A percentile compares a stretch with the other conserved stretches of the same genome.
phyloP scores from a whole-genome alignment of 2,329 filamentous ascomycete species.

The Penicillium thymicola region DNA sequence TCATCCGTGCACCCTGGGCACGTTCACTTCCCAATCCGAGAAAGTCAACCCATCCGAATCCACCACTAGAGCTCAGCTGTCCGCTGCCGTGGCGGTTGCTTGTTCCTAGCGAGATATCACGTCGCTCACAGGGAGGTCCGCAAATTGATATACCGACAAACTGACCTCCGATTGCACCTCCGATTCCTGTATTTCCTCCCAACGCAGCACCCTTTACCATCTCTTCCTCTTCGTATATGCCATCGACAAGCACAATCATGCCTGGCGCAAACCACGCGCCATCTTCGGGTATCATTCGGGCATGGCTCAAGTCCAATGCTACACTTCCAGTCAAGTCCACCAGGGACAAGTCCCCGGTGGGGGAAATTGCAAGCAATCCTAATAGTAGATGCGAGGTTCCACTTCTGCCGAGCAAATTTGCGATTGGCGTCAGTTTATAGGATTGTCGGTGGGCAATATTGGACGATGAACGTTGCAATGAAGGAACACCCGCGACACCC shows the following conservation, averaged over 20 bases:
- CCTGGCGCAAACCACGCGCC: slow-evolving; percentile 91
- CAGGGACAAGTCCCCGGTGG: slow-evolving; percentile 76
- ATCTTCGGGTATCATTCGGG: slow-evolving; percentile 76
- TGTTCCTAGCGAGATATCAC: slow-evolving; percentile 73
- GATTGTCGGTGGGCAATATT: slow-evolving; percentile 57
- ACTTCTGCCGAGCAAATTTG: slow-evolving; percentile 71
- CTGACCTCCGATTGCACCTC: slow-evolving; percentile 84
- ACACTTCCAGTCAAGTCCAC: slow-evolving; percentile 89
- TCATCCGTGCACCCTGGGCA: slow-evolving; percentile 78
- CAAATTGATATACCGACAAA: slow-evolving; percentile 90
- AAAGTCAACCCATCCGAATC: slow-evolving; percentile 97
- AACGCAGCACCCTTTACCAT: slow-evolving; percentile 63
- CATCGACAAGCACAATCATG: slow-evolving; percentile 93
- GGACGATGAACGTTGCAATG: slow-evolving; percentile 59
- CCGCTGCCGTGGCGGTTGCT: slow-evolving; percentile 45
- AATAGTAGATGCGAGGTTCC: slow-evolving; percentile 82
- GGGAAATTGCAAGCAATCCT: slow-evolving; percentile 75
- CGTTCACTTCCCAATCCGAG: slow-evolving; percentile 86
- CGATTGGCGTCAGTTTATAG: slow-evolving; percentile 86
- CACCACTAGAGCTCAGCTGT: slow-evolving; percentile 59
- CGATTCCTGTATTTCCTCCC: slow-evolving; percentile 75
- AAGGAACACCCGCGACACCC: slow-evolving; percentile 55
- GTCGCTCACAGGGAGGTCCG: slow-evolving; percentile 84
- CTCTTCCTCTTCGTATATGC: slow-evolving; percentile 93
- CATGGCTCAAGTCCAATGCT: slow-evolving; percentile 74